Evolutionary conservation across 2,329 filamentous ascomycete species (phyloP), one percentile per base, ranked within the genome.

Genomic region (Sporothrix mexicana): DNA sequence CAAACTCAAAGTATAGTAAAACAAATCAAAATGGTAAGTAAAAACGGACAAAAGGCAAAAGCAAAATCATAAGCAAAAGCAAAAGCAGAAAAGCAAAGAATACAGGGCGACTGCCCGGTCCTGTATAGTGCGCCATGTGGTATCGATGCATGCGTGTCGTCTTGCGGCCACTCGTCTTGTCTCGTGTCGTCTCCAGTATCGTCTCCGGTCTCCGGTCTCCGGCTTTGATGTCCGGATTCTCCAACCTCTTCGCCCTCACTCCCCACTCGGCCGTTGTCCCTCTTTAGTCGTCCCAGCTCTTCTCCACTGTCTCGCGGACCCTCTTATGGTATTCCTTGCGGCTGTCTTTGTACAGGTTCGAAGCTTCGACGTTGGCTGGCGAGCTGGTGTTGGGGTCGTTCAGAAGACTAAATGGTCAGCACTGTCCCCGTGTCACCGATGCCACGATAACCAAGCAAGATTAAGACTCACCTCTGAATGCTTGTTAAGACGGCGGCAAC

Each of bases 301-400:
- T 98, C 86, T 99, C 96, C 17, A 99, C 96, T 0, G 95, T 98
- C 85, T 98, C 96, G 66, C 94, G 88, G 59, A 99, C 96, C 20
- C 95, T 88, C 85, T 99, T 99, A 36, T 92, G 93, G 80, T 99
- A 99, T 80, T 99, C 96, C 81, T 95, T 94, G 75, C 95, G 89
- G 82, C 98, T 98, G 80, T 99, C 96, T 82, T 98, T 98, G 87
- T 98, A 99, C 9, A 98, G 86, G 80, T 98, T 99, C 71, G 94
- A 97, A 0, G 96, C 96, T 84, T 99, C 96, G 78, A 98, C 96
- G 79, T 99, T 99, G 72, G 96, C 96, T 0, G 96, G 96, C 1
- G 94, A 97, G 73, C 94, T 96, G n/a, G 96, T 99, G 82, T 99
- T 99, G 1, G 96, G 96, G 78, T 99, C 96, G 82, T 99, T 98